phyloP scores from a whole-genome alignment of 2,329 filamentous ascomycete species.

The Fusarium hostae region DNA sequence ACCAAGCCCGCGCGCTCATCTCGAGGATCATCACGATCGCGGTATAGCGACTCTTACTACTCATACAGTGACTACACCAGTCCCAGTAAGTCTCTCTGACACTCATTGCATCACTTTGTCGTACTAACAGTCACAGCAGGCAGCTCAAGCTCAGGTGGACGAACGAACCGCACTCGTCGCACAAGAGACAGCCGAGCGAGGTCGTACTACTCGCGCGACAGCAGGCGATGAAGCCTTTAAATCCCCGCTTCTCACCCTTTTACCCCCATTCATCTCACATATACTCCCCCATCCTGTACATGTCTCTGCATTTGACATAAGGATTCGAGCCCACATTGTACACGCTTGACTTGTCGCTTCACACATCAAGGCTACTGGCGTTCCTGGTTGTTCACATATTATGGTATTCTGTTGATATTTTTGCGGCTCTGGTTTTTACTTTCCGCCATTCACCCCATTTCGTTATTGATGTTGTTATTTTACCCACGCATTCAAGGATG shows the following conservation, averaged over 20 bases:
- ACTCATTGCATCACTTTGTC: not conserved
- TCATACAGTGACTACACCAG: slow-evolving; percentile 62
- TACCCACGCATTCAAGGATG: slow-evolving; percentile 25
- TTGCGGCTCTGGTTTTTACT: not conserved
- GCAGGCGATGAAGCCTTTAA: slow-evolving; percentile 30
- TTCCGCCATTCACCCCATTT: slow-evolving; percentile 1
- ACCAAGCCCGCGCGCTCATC: slow-evolving; percentile 52
- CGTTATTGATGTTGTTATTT: slow-evolving; percentile 23
- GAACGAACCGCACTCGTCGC: slow-evolving; percentile 51
- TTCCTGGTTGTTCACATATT: slow-evolving; percentile 41
- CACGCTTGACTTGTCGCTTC: slow-evolving; percentile 35
- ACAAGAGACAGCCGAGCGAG: slow-evolving; percentile 49
- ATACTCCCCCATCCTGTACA: slow-evolving; percentile 38
- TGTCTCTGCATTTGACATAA: slow-evolving; percentile 38
- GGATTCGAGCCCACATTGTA: slow-evolving; percentile 34
- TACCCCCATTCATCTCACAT: slow-evolving; percentile 16
- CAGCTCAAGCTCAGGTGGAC: slow-evolving; percentile 59
- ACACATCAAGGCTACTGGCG: slow-evolving; percentile 40
- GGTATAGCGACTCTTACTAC: slow-evolving; percentile 65
- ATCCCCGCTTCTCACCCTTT: slow-evolving; percentile 8
- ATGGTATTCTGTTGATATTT: slow-evolving; percentile 24
- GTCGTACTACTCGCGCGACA: slow-evolving; percentile 49
- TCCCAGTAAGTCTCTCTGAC: slow-evolving; percentile 59
- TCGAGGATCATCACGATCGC: slow-evolving; percentile 57
- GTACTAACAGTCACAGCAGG: slow-evolving; percentile 49